Conservation (phyloP, 163 green algal species). For the Coccomyxa subellipsoidea region DNA sequence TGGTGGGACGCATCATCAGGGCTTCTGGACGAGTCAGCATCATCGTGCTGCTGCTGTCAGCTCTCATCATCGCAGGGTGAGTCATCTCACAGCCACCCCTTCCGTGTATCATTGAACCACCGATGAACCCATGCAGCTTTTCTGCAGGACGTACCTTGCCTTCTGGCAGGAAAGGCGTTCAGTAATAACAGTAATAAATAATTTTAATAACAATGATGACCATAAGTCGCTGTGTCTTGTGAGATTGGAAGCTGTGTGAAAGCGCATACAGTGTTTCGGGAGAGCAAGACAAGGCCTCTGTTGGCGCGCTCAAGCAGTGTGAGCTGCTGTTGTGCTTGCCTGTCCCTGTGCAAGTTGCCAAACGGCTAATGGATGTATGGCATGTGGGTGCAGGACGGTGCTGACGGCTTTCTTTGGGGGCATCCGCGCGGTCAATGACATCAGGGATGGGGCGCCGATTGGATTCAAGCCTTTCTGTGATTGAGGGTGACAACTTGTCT, state of each 20-base stretch:
- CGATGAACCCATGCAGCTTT: background rate
- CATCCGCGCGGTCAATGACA: constrained; percentile 9
- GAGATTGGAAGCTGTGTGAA: too few species aligned
- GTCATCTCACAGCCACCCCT: too few species aligned
- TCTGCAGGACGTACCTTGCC: too few species aligned
- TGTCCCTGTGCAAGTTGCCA: too few species aligned
- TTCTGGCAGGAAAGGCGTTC: too few species aligned
- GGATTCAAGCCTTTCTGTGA: constrained; percentile 28
- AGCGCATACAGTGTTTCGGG: too few species aligned
- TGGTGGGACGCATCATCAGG: constrained; percentile 11
- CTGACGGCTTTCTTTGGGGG: constrained; percentile 26
- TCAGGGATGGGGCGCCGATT: constrained; percentile 7
- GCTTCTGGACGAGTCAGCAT: constrained; percentile 22
- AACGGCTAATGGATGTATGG: too few species aligned
- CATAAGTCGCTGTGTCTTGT: too few species aligned
- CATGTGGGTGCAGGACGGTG: constrained; percentile 12
- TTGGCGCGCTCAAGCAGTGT: too few species aligned
- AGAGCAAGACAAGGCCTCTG: too few species aligned
- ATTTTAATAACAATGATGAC: background rate
- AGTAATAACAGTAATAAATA: background rate
- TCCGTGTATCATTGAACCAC: too few species aligned
- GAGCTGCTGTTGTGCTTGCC: too few species aligned
- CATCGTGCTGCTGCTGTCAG: constrained; percentile 29
- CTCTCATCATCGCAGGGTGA: constrained; percentile 15
- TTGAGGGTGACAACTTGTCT: background rate